Percentiles rank a stretch among this genome's conserved stretches.
phyloP scores from a whole-genome alignment of 306 rosid genomes.

The Adenanthera pavonina region DNA sequence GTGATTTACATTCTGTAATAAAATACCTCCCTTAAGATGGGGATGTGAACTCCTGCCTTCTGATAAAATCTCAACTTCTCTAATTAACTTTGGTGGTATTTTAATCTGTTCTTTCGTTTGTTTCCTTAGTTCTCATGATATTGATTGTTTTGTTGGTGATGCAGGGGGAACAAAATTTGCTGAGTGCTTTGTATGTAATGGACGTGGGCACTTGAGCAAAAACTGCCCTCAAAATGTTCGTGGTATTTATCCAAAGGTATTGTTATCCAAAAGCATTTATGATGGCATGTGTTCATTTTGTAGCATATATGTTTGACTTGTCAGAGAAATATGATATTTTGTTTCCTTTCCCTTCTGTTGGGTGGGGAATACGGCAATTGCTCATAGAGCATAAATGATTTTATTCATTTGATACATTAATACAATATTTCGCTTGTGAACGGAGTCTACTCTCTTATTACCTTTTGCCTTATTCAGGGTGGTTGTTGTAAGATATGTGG shows the following conservation, averaged over 20 bases:
- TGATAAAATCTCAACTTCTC: constrained; percentile 5
- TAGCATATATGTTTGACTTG: background rate
- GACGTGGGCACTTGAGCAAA: constrained; percentile 88
- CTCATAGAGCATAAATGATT: background rate
- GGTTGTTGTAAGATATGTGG: constrained; percentile 95
- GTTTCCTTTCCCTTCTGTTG: background rate
- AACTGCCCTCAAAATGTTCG: constrained; percentile 84
- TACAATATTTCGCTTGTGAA: background rate
- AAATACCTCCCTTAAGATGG: constrained; percentile 2
- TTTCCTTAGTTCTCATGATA: background rate
- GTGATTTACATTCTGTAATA: background rate
- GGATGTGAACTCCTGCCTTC: background rate
- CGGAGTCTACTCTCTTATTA: constrained; percentile 30
- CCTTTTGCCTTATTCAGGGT: constrained; percentile 57
- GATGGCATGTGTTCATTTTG: background rate
- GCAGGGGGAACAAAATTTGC: constrained; percentile 94
- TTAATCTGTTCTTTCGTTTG: constrained; percentile 6
- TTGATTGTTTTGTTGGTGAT: constrained; percentile 37
- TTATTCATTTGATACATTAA: constrained; percentile 13
- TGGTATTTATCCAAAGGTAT: constrained; percentile 96
- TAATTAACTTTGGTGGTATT: background rate
- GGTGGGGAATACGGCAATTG: background rate
- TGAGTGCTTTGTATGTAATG: constrained; percentile 83
- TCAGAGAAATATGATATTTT: background rate
- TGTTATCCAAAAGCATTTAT: background rate